A percentile compares a stretch with the other conserved stretches of the same genome.
These are phyloP conservation scores for Massariosphaeria phaeospora DNA, from an alignment of 495 filamentous ascomycete genomes.

Conservation along the genomic window DNA sequence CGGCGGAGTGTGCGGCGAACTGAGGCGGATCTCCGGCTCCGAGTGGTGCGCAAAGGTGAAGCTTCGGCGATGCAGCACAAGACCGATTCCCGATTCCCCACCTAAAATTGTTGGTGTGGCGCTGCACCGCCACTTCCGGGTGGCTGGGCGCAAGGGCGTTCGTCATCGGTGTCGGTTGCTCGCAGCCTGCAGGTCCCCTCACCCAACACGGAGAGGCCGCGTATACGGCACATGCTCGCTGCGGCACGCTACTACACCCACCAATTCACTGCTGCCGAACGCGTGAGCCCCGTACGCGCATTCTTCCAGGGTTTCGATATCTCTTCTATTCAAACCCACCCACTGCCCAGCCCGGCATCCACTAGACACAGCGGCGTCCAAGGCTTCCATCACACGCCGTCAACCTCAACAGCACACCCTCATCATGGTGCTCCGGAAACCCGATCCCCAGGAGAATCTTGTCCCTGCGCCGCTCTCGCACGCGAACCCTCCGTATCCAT, in stretches of 20 bases:
- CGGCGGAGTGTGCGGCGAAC: no score
- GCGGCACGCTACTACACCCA: not conserved
- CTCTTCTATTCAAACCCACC: no score
- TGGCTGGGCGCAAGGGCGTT: no score
- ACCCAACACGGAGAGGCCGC: constrained; percentile 1
- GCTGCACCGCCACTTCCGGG: constrained; percentile 1
- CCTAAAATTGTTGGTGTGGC: no score
- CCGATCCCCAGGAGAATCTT: constrained; percentile 15
- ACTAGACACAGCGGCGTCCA: no score
- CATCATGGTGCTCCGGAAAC: constrained; percentile 32
- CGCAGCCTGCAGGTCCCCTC: not conserved
- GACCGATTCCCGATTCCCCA: no score
- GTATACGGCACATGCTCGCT: not conserved
- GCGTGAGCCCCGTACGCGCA: no score
- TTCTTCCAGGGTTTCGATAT: no score
- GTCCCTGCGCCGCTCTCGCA: constrained; percentile 33
- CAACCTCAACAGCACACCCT: not conserved
- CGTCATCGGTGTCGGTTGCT: constrained; percentile 2
- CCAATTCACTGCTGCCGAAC: not conserved
- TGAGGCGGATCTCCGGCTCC: no score
- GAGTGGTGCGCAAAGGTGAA: no score
- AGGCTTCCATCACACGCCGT: not conserved
- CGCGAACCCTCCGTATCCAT: constrained; percentile 36
- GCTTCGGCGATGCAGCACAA: no score
- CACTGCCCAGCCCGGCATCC: no score